phyloP scores from a whole-genome alignment of 2,329 filamentous ascomycete species.

The Lasiodiplodia citricola region DNA sequence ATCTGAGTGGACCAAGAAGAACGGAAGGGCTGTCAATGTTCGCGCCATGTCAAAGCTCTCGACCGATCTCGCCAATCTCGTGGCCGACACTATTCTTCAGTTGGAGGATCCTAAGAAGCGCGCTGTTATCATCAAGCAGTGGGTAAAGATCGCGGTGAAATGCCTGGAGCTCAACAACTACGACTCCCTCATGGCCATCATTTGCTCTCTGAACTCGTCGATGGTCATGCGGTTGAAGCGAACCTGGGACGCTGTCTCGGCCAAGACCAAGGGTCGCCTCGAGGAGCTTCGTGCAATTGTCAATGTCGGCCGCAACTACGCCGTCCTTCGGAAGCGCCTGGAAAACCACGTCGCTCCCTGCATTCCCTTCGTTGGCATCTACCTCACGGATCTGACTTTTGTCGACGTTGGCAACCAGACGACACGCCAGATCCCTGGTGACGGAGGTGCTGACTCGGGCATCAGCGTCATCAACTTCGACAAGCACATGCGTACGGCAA shows the following conservation, averaged over 20 bases:
- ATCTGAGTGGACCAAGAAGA: constrained; percentile 92
- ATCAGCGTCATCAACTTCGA: constrained; percentile 95
- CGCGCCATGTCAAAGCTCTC: constrained; percentile 92
- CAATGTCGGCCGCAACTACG: constrained; percentile 90
- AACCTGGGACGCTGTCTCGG: constrained; percentile 89
- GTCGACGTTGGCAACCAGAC: constrained; percentile 92
- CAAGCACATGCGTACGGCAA: constrained; percentile 92
- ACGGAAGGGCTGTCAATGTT: constrained; percentile 82
- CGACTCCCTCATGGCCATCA: constrained; percentile 94
- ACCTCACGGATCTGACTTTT: constrained; percentile 94
- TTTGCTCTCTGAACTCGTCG: constrained; percentile 90
- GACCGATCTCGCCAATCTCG: constrained; percentile 89
- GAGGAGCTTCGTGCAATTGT: constrained; percentile 82
- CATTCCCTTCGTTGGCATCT: constrained; percentile 93
- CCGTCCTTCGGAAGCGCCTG: constrained; percentile 79
- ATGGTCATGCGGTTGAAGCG: constrained; percentile 85
- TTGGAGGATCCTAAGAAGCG: constrained; percentile 92
- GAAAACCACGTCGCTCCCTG: constrained; percentile 89
- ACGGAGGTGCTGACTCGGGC: constrained; percentile 63
- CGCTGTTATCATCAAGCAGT: constrained; percentile 90
- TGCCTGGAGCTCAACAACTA: constrained; percentile 94
- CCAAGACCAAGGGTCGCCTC: constrained; percentile 80
- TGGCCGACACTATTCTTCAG: constrained; percentile 89
- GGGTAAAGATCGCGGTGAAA: constrained; percentile 91
- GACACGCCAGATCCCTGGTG: constrained; percentile 73